phyloP scores from a whole-genome alignment of 345 rosid species.

The Sisymbrium altissimum region DNA sequence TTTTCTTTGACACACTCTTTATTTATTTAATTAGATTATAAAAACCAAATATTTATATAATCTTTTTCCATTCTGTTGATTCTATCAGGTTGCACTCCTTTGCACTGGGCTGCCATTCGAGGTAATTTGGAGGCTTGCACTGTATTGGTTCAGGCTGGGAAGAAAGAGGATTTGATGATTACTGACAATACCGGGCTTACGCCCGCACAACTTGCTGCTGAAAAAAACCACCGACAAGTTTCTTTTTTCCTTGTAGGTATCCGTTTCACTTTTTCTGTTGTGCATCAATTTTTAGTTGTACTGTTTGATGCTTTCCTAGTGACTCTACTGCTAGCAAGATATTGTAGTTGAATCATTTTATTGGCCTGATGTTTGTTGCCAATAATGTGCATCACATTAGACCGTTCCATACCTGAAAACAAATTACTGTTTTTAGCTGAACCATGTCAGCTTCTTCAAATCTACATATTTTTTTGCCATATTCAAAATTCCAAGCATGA shows the following conservation, averaged over 20 bases:
- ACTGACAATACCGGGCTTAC: slow-evolving; percentile 92
- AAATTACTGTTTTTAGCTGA: not conserved
- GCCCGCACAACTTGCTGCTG: slow-evolving; percentile 98
- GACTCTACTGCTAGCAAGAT: slow-evolving; percentile 4
- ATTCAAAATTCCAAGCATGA: not conserved
- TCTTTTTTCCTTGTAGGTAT: slow-evolving; percentile 96
- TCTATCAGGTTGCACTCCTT: slow-evolving; percentile 87
- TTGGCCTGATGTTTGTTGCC: not conserved
- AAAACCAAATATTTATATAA: not conserved
- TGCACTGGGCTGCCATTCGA: slow-evolving; percentile 98
- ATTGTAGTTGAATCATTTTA: slow-evolving; percentile 4
- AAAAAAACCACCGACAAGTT: slow-evolving; percentile 97
- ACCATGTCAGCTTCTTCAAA: not conserved
- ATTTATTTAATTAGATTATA: too few species aligned
- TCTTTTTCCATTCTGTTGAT: slow-evolving; percentile 3
- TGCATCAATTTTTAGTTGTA: slow-evolving; percentile 20
- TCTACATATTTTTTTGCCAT: not conserved
- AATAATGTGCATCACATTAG: slow-evolving; percentile 12
- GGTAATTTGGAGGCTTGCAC: slow-evolving; percentile 99
- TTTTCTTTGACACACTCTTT: slow-evolving; percentile 1
- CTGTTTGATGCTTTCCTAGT: slow-evolving; percentile 6
- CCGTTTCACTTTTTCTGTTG: slow-evolving; percentile 35
- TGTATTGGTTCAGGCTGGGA: slow-evolving; percentile 96
- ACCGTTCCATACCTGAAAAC: slow-evolving; percentile 11
- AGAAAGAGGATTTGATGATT: slow-evolving; percentile 84